Conservation (phyloP, 2,329 filamentous ascomycete genomes). For the Thermomyces lanuginosus region DNA sequence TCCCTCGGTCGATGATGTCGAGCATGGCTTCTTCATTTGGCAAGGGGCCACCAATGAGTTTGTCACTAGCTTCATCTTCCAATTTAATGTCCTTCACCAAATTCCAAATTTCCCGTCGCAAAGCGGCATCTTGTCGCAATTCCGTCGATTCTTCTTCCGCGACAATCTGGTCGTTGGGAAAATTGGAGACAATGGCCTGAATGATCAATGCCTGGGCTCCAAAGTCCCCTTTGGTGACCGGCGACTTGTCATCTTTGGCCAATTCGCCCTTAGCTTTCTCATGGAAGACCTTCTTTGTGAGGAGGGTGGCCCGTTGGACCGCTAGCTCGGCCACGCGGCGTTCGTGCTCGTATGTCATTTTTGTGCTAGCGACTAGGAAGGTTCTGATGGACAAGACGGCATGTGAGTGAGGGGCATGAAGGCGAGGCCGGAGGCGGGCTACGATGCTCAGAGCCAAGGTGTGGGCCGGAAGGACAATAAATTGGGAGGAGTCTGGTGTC, state of each 20-base stretch:
- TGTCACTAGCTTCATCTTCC: conserved; percentile 47
- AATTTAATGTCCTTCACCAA: conserved; percentile 60
- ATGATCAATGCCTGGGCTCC: conserved; percentile 96
- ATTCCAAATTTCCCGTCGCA: conserved; percentile 68
- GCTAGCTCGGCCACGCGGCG: conserved; percentile 71
- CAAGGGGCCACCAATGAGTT: conserved; percentile 53
- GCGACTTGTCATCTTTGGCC: conserved; percentile 86
- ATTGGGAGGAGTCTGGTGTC: conserved; percentile 14
- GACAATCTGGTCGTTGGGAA: conserved; percentile 80
- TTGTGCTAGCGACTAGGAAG: conserved; percentile 11
- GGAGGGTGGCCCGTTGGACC: conserved; percentile 63
- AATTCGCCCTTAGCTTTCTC: conserved; percentile 89
- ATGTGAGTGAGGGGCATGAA: conserved; percentile 22
- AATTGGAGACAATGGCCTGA: conserved; percentile 70
- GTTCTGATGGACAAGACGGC: conserved; percentile 10
- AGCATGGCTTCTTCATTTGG: conserved; percentile 46
- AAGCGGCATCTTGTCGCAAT: conserved; percentile 52
- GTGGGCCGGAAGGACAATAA: conserved; percentile 21
- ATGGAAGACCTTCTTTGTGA: conserved; percentile 64
- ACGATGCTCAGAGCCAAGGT: conserved; percentile 29
- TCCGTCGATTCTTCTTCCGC: conserved; percentile 84
- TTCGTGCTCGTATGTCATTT: conserved; percentile 53
- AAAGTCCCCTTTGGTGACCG: conserved; percentile 95
- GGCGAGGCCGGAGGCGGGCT: conserved; percentile 23
- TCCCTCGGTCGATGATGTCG: conserved; percentile 40